These are phyloP conservation scores for Pichia gijzeniarum DNA, from an alignment of 805 yeast species.

Conservation along the genomic window DNA sequence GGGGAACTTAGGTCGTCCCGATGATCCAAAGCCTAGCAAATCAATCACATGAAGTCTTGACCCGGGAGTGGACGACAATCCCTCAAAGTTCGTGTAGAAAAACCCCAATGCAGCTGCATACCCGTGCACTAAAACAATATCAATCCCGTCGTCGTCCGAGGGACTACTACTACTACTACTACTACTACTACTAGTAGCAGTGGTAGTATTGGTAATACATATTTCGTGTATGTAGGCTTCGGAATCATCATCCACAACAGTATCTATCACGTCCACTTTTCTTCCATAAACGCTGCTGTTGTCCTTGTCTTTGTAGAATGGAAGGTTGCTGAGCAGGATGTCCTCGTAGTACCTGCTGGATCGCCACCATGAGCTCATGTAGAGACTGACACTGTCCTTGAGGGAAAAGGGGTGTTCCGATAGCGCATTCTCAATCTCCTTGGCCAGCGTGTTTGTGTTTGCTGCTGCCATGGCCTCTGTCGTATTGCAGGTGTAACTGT, in stretches of 20 bases:
- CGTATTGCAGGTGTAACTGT: too few relatives aligned
- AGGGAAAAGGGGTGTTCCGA: conserved; percentile 2
- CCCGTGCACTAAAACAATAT: conserved; percentile 76
- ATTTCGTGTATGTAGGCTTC: conserved; percentile 67
- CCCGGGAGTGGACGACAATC: conserved; percentile 45
- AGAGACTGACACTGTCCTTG: conserved; percentile 24
- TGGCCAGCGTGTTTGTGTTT: conserved; percentile 5
- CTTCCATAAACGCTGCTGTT: conserved; percentile 31
- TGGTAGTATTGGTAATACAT: conserved; percentile 36
- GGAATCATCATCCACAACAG: conserved; percentile 41
- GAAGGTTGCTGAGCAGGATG: conserved; percentile 46
- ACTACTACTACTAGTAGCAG: too few relatives aligned
- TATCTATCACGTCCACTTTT: conserved; percentile 36
- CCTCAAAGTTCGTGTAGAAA: conserved; percentile 63
- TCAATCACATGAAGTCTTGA: conserved; percentile 62
- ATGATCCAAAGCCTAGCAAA: conserved; percentile 64
- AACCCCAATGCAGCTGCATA: conserved; percentile 88
- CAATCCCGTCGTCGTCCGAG: neutral
- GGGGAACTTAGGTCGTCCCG: conserved; percentile 47
- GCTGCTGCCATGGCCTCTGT: neutral
- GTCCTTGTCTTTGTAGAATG: conserved; percentile 40
- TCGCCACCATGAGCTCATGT: conserved; percentile 18
- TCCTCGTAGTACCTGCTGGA: conserved; percentile 28
- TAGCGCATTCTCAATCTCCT: neutral
- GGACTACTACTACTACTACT: too few relatives aligned